A percentile compares a stretch with the other conserved stretches of the same genome.
These are phyloP conservation scores for Agrostemma githago DNA, from an alignment of 148 eudicot species.

Conservation along the genomic window DNA sequence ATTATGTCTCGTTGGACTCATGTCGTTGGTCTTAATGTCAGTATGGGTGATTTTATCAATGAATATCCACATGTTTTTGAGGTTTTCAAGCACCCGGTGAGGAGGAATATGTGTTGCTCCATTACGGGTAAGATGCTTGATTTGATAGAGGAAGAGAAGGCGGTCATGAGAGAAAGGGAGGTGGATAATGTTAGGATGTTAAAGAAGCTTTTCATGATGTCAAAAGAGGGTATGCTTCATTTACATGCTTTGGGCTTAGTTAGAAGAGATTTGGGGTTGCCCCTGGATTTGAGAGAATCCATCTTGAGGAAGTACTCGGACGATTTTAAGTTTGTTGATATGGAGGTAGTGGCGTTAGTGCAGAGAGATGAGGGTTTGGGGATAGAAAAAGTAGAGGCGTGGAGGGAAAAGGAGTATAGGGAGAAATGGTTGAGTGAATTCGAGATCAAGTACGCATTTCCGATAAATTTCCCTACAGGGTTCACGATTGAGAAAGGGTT, in stretches of 20 bases:
- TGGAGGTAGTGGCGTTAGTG: constrained; percentile 51
- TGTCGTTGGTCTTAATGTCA: constrained; percentile 44
- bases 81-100: constrained; percentile 58
- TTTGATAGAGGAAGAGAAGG: constrained; percentile 45
- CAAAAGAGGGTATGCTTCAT: constrained; percentile 53
- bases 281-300: constrained; percentile 57
- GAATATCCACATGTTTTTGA: constrained; percentile 67
- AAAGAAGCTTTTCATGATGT: constrained; percentile 68
- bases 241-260: constrained; percentile 62
- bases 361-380: constrained; percentile 36
- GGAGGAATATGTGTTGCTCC: constrained; percentile 52
- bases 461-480: constrained; percentile 67
- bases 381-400: constrained; percentile 52
- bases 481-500: constrained; percentile 55
- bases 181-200: constrained; percentile 44
- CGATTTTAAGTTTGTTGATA: constrained; percentile 53
- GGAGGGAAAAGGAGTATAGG: constrained; percentile 63
- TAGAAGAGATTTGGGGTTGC: constrained; percentile 65
- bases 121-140: constrained; percentile 35
- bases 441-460: constrained; percentile 78
- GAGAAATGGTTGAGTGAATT: constrained; percentile 87
- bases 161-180: constrained; percentile 30
- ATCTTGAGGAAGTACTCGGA: constrained; percentile 46
- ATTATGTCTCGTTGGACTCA: constrained; percentile 59
- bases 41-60: constrained; percentile 40